Percentiles rank a stretch among this genome's conserved stretches.
Conservation (phyloP, 768 basidiomycete genomes). For the Tubosaeta brunneosetosa region DNA sequence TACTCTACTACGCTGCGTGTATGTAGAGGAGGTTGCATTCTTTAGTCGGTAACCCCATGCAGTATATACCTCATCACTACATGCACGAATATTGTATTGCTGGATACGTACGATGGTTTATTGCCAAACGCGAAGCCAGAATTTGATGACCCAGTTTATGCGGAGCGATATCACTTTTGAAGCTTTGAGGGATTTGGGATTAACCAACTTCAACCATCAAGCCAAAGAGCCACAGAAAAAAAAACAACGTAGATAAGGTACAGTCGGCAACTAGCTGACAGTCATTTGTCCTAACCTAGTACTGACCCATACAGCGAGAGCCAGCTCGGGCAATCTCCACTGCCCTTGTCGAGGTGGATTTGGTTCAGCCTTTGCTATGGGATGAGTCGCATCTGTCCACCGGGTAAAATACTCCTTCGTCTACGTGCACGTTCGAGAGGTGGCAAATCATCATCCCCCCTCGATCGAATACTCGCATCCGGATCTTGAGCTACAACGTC, state of each 20-base stretch:
- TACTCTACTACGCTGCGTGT: slow-evolving; percentile 1
- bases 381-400: slow-evolving; percentile 28
- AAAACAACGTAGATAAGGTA: slow-evolving; percentile 3
- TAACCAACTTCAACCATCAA: background rate
- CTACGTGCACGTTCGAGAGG: slow-evolving; percentile 68
- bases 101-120: too few relatives aligned
- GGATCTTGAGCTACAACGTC: slow-evolving; percentile 19
- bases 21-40: background rate
- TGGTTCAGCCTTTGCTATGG: background rate
- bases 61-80: background rate
- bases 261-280: background rate
- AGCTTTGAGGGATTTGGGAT: background rate
- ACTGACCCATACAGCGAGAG: background rate
- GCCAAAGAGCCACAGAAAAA: background rate
- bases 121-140: too few relatives aligned
- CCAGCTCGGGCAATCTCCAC: background rate
- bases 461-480: slow-evolving; percentile 20
- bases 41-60: background rate
- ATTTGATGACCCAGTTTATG: too few relatives aligned
- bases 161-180: background rate
- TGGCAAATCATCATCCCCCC: slow-evolving; percentile 56
- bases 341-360: background rate
- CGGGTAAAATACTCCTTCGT: slow-evolving; percentile 36
- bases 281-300: background rate
- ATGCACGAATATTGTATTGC: background rate